Evolutionary conservation across 192 early-diverging fungal species (phyloP), one percentile per base, ranked within the genome.

Genomic region (Diversispora eburnea): DNA sequence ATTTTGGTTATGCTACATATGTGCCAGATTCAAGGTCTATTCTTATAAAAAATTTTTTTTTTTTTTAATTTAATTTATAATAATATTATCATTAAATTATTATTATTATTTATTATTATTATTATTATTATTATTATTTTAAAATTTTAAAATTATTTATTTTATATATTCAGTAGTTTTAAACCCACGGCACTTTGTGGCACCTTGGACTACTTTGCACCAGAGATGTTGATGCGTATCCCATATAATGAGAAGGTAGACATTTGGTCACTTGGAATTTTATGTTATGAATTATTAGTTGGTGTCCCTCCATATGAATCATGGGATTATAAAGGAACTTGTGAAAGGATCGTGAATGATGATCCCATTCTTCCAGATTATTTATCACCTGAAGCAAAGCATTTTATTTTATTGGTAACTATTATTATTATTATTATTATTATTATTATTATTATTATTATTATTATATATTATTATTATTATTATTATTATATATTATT

Each of bases 1-100:
- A 98, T 82, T 98, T 98, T 85, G 96, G 96, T 0, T 98, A 95
- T 95, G 92, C 92, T 3, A 94, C 97, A n/a, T 91, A 95, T 73
- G 88, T 92, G 39, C 90, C 88, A 13, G 84, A 87, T 46, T 45
- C 42, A n/a, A 43, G 25, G 61, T 12, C n/a, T 45, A n/a, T 63
- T 8, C 10, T 54, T 54, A 15, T 15, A 9, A 15, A 52, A 13
- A 4, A 51, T 13, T 51, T 51, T 12, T 51, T 12, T 12, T 3
- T 15, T 15, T 52, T 52, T 15, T 9, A 49, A 12, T 49, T 51
- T 51, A 51, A 51, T 12, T 13, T 51, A 12, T 12, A 13, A 13
- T 10, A 13, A 8, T 49, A 49, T 2, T 13, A 49, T n/a, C n/a
- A n/a, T 3, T 49, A 10, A 49, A 49, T 13, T 10, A 13, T 49